Conservation (phyloP, 257 asterid species). For the Nicotiana noctiflora region DNA sequence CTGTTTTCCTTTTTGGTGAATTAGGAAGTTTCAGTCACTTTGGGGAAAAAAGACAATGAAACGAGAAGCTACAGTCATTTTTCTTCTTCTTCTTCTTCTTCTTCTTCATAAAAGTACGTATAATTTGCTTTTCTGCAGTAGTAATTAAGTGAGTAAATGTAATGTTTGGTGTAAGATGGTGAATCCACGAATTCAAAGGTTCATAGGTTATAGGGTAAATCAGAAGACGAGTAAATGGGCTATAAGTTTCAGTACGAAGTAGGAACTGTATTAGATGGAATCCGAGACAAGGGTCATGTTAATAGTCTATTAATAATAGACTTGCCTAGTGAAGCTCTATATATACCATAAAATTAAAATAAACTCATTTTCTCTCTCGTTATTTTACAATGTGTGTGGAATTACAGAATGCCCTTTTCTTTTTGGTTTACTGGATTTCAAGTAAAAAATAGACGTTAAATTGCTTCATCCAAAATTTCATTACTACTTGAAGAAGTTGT, state of each 20-base stretch:
- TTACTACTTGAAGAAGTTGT: too few species aligned
- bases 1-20: neutral
- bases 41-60: neutral
- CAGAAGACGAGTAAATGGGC: neutral
- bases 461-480: too few species aligned
- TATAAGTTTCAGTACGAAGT: neutral
- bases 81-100: too few species aligned
- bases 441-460: too few species aligned
- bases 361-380: too few species aligned
- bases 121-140: neutral
- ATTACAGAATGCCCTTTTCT: too few species aligned
- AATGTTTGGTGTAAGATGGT: neutral
- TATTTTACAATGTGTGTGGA: too few species aligned
- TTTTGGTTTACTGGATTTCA: too few species aligned
- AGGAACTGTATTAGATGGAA: neutral
- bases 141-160: neutral
- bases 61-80: neutral
- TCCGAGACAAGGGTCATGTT: neutral
- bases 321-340: too few species aligned
- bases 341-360: too few species aligned
- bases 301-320: too few species aligned
- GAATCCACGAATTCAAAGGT: constrained; percentile 1
- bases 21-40: neutral
- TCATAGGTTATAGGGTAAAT: neutral
- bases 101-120: neutral